These are phyloP conservation scores for Didymella arachidicola DNA, from an alignment of 2,329 filamentous ascomycete species.

Conservation along the genomic window DNA sequence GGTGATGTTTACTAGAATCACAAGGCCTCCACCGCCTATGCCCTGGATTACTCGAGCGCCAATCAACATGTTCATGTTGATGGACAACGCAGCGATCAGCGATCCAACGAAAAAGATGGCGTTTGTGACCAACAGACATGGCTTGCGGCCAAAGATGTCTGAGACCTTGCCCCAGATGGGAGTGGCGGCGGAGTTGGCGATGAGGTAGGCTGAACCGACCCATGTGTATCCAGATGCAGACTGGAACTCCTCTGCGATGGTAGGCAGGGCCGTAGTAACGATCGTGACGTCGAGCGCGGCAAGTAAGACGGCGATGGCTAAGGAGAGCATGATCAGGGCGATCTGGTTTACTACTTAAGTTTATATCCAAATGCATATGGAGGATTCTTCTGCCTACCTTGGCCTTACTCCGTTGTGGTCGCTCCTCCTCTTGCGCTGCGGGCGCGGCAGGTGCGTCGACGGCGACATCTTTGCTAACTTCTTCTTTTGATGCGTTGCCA, in stretches of 20 bases:
- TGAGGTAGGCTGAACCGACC: constrained; percentile 62
- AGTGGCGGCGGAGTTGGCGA: constrained; percentile 59
- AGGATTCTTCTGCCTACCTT: constrained; percentile 29
- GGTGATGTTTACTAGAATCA: constrained; percentile 69
- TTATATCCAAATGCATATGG: too few species aligned
- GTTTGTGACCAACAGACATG: constrained; percentile 66
- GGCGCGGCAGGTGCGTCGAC: constrained; percentile 18
- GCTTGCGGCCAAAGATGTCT: constrained; percentile 73
- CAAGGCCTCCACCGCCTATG: constrained; percentile 68
- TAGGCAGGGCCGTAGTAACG: constrained; percentile 68
- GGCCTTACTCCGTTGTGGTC: constrained; percentile 46
- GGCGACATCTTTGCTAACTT: constrained; percentile 14
- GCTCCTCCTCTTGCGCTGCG: constrained; percentile 30
- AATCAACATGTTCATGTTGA: constrained; percentile 69
- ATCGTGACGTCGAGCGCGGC: constrained; percentile 70
- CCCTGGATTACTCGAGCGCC: constrained; percentile 69
- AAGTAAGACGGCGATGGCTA: constrained; percentile 64
- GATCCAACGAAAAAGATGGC: constrained; percentile 69
- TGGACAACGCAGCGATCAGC: constrained; percentile 65
- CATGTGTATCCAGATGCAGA: constrained; percentile 61
- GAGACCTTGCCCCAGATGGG: constrained; percentile 70
- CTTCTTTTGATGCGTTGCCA: neutral
- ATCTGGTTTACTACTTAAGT: constrained; percentile 31
- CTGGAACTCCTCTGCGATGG: constrained; percentile 63
- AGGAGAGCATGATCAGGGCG: constrained; percentile 59